phyloP scores from a whole-genome alignment of 2,329 filamentous ascomycete species.

The Penicillium sp. region DNA sequence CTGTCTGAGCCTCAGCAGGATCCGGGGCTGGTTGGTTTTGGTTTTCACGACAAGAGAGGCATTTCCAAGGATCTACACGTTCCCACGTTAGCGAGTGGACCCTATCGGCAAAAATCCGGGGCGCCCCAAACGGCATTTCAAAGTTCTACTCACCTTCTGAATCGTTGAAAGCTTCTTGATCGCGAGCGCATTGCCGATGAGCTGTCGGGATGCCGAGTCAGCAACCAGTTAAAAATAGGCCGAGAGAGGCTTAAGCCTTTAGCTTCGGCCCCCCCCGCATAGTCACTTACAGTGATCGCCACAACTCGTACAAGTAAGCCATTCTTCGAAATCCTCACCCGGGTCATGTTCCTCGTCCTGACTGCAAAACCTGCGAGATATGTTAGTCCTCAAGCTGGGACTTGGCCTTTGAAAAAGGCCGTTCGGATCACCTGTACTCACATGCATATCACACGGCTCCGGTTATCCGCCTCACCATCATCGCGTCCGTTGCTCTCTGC shows the following conservation, averaged over 20 bases:
- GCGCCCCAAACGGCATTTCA: background rate
- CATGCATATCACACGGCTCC: constrained; percentile 66
- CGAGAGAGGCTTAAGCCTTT: constrained; percentile 34
- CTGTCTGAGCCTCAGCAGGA: constrained; percentile 23
- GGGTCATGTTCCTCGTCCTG: constrained; percentile 83
- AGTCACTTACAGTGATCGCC: constrained; percentile 75
- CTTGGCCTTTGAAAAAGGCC: background rate
- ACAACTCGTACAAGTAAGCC: constrained; percentile 76
- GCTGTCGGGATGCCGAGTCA: constrained; percentile 64
- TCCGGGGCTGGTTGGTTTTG: constrained; percentile 44
- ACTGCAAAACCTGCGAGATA: constrained; percentile 72
- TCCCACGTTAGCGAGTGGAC: constrained; percentile 35
- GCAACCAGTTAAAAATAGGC: constrained; percentile 26
- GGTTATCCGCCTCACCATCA: constrained; percentile 50
- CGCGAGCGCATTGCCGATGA: constrained; percentile 86
- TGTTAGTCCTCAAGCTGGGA: constrained; percentile 31
- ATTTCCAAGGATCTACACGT: constrained; percentile 67
- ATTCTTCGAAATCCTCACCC: constrained; percentile 78
- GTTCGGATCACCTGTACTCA: constrained; percentile 42
- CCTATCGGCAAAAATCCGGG: background rate
- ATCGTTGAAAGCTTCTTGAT: constrained; percentile 65
- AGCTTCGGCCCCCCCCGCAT: constrained; percentile 27
- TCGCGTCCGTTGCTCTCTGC: constrained; percentile 52
- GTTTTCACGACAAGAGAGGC: constrained; percentile 58
- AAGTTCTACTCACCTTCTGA: constrained; percentile 61